Percentiles rank a stretch among this genome's conserved stretches.
Evolutionary conservation across 73 alveolate genomes (phyloP).

Genomic region (Durusdinium trenchii): DNA sequence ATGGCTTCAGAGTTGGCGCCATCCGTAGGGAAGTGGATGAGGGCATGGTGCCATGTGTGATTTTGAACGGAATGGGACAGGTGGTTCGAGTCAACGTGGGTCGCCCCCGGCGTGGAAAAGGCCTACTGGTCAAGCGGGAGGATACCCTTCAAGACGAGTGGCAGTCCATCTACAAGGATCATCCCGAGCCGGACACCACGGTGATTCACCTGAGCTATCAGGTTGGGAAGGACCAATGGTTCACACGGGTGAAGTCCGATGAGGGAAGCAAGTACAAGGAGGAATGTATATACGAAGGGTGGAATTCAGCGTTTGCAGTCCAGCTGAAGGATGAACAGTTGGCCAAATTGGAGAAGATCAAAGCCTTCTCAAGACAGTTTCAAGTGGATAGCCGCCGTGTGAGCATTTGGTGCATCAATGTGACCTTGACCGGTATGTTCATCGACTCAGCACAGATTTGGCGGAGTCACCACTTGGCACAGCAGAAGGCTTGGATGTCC

Average conservation of each 20-base stretch:
- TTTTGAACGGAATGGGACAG: conserved; percentile 89
- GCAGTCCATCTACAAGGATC: conserved; percentile 70
- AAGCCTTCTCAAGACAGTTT: conserved; percentile 60
- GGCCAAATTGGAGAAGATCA: conserved; percentile 72
- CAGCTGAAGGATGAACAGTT: conserved; percentile 45
- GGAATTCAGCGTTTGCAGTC: neutral
- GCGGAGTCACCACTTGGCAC: conserved; percentile 82
- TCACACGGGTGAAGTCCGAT: conserved; percentile 79
- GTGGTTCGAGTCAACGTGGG: conserved; percentile 66
- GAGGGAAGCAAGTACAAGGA: conserved; percentile 78
- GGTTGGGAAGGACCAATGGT: conserved; percentile 60
- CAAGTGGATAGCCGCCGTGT: conserved; percentile 78
- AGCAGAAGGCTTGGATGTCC: conserved; percentile 93
- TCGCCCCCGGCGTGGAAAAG: conserved; percentile 85
- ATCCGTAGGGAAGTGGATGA: conserved; percentile 74
- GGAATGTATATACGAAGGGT: conserved; percentile 71
- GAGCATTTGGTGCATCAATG: conserved; percentile 85
- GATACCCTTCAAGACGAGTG: conserved; percentile 84
- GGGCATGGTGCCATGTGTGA: conserved; percentile 86
- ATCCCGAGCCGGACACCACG: conserved; percentile 56
- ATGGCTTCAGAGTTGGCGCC: conserved; percentile 88
- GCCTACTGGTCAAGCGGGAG: conserved; percentile 68
- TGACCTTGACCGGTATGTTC: conserved; percentile 80
- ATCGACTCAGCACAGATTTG: conserved; percentile 78
- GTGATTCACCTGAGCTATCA: conserved; percentile 63